A percentile compares a stretch with the other conserved stretches of the same genome.
Evolutionary conservation across 805 yeast genomes (phyloP).

Genomic region (Saturnispora zaruensis): DNA sequence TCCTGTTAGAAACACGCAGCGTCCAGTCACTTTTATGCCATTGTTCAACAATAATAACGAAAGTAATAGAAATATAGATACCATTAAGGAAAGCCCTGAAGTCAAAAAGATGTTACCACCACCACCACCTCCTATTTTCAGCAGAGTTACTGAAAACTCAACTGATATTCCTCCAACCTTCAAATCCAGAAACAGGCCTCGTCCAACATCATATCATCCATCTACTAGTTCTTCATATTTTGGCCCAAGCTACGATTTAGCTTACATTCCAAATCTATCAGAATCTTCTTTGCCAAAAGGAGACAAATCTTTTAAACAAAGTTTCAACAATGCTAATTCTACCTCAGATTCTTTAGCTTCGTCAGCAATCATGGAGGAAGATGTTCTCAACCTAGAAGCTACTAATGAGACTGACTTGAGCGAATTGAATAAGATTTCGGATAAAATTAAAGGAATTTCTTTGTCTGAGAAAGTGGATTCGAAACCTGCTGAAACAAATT

Average conservation of each 20-base stretch:
- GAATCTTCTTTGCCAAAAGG: conserved; percentile 17
- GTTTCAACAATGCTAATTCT: conserved; percentile 11
- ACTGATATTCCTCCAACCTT: conserved; percentile 22
- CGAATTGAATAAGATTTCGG: conserved; percentile 27
- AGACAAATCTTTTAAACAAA: conserved; percentile 7
- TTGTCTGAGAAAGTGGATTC: not conserved
- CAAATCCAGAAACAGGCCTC: conserved; percentile 44
- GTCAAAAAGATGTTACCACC: conserved; percentile 19
- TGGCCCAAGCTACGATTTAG: conserved; percentile 24
- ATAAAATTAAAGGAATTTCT: conserved; percentile 27
- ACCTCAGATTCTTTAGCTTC: conserved; percentile 18
- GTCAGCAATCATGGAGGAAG: conserved; percentile 25
- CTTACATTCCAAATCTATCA: conserved; percentile 24
- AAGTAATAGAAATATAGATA: conserved; percentile 25
- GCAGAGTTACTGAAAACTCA: conserved; percentile 27
- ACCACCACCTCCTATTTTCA: conserved; percentile 21
- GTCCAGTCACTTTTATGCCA: conserved; percentile 27
- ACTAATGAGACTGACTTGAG: conserved; percentile 22
- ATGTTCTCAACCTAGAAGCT: conserved; percentile 12
- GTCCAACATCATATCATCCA: conserved; percentile 84
- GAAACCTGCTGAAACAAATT: not conserved
- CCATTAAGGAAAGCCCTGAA: conserved; percentile 40
- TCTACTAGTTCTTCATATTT: conserved; percentile 25
- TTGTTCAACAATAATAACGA: conserved; percentile 19
- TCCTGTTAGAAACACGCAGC: conserved; percentile 14